These are phyloP conservation scores for Alternaria arbusti DNA, from an alignment of 2,329 filamentous ascomycete species.

Conservation along the genomic window DNA sequence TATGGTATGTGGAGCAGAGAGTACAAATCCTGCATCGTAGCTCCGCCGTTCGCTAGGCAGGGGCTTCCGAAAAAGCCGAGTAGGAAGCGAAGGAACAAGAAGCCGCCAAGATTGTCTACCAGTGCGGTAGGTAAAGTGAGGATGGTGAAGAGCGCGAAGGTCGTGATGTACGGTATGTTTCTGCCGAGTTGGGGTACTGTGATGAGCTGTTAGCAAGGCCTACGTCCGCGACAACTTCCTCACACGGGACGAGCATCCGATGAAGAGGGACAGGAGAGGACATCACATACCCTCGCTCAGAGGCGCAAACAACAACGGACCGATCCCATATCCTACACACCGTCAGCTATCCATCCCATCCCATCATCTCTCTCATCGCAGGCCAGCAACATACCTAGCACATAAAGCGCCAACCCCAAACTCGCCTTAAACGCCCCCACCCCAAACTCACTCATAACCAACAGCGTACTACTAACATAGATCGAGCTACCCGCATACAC, in stretches of 20 bases:
- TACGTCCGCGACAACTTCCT: neutral
- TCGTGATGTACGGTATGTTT: slow-evolving; percentile 71
- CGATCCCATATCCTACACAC: slow-evolving; percentile 61
- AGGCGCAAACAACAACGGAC: slow-evolving; percentile 70
- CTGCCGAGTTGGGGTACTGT: slow-evolving; percentile 57
- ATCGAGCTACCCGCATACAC: slow-evolving; percentile 63
- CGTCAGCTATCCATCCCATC: neutral
- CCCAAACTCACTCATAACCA: slow-evolving; percentile 61
- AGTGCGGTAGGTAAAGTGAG: slow-evolving; percentile 69
- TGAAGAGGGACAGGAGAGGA: neutral
- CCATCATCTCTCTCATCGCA: neutral
- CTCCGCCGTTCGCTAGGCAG: slow-evolving; percentile 48
- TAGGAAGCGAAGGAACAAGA: slow-evolving; percentile 61
- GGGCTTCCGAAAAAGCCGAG: slow-evolving; percentile 50
- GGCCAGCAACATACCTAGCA: slow-evolving; percentile 49
- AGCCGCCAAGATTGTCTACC: slow-evolving; percentile 66
- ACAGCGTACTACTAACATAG: slow-evolving; percentile 53
- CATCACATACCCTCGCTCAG: slow-evolving; percentile 58
- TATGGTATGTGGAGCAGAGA: slow-evolving; percentile 53
- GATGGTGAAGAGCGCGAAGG: slow-evolving; percentile 72
- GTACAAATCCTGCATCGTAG: slow-evolving; percentile 49
- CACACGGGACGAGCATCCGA: neutral
- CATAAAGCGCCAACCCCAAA: slow-evolving; percentile 67
- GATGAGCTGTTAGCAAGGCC: neutral
- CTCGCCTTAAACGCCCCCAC: slow-evolving; percentile 61